These are phyloP conservation scores for Blastobotrys chiropterorum DNA, from an alignment of 805 yeast species.

Conservation along the genomic window DNA sequence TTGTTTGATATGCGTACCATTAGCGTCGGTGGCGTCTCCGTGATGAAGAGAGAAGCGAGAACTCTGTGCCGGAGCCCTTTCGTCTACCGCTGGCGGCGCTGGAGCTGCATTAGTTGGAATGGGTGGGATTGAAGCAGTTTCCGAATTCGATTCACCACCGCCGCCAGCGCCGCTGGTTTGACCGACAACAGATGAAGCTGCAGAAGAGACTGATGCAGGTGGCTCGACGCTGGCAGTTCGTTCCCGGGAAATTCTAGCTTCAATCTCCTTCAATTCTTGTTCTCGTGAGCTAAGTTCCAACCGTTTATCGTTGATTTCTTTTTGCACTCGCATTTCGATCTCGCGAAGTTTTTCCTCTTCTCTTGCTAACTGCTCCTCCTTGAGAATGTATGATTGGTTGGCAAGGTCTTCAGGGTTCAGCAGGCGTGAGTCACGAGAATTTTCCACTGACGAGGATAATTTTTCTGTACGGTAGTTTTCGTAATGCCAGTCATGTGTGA, in stretches of 20 bases:
- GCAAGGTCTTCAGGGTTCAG: slow-evolving; percentile 36
- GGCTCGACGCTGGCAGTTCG: slow-evolving; percentile 2
- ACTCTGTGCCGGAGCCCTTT: neutral
- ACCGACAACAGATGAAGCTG: neutral
- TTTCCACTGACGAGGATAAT: slow-evolving; percentile 30
- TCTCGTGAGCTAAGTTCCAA: slow-evolving; percentile 34
- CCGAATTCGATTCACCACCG: neutral
- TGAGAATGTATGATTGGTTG: slow-evolving; percentile 32
- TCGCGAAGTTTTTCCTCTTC: slow-evolving; percentile 35
- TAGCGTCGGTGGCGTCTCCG: neutral
- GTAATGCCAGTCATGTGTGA: slow-evolving; percentile 69
- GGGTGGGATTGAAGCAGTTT: neutral
- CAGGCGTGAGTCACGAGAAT: slow-evolving; percentile 20
- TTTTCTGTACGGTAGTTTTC: slow-evolving; percentile 76
- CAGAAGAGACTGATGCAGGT: neutral
- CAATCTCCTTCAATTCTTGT: slow-evolving; percentile 35
- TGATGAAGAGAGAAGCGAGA: neutral
- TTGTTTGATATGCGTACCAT: neutral
- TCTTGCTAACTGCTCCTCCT: slow-evolving; percentile 37
- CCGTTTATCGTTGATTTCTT: slow-evolving; percentile 34
- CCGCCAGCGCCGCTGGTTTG: neutral
- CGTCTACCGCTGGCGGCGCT: neutral
- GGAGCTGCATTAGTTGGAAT: neutral
- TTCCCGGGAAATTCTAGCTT: slow-evolving; percentile 27
- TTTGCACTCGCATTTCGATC: slow-evolving; percentile 32